Evolutionary conservation across 176 grass and related monocot genomes (phyloP).

Genomic region (Neostapfia colusana): DNA sequence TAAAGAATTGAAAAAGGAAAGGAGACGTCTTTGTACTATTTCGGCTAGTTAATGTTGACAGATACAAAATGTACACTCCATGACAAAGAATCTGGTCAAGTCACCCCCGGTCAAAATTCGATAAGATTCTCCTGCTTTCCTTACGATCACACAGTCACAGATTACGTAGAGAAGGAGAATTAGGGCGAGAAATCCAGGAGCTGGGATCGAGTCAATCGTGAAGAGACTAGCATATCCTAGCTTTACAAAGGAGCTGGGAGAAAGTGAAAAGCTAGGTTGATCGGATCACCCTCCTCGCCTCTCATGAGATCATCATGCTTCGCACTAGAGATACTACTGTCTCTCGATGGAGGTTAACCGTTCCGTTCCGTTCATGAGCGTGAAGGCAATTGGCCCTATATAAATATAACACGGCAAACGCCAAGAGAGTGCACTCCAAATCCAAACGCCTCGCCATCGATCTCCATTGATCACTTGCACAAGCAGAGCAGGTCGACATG

Average conservation of each 20-base stretch:
- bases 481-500: conserved; percentile 34
- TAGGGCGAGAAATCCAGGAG: neutral
- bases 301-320: neutral
- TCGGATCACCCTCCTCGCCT: too few species aligned
- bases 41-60: too few species aligned
- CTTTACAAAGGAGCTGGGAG: neutral
- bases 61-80: too few species aligned
- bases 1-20: neutral
- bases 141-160: too few species aligned
- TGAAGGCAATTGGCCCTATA: conserved; percentile 36
- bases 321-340: neutral
- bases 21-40: neutral
- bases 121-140: too few species aligned
- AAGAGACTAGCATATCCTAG: neutral
- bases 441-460: neutral
- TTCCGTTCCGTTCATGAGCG: conserved; percentile 60
- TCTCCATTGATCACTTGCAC: neutral
- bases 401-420: too few species aligned
- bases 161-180: neutral
- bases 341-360: too few species aligned
- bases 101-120: too few species aligned
- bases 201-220: neutral
- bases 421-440: conserved; percentile 6
- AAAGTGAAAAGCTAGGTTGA: neutral
- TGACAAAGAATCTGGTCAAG: too few species aligned